Evolutionary conservation across 257 asterid genomes (phyloP).

Genomic region (Solanum chilense): DNA sequence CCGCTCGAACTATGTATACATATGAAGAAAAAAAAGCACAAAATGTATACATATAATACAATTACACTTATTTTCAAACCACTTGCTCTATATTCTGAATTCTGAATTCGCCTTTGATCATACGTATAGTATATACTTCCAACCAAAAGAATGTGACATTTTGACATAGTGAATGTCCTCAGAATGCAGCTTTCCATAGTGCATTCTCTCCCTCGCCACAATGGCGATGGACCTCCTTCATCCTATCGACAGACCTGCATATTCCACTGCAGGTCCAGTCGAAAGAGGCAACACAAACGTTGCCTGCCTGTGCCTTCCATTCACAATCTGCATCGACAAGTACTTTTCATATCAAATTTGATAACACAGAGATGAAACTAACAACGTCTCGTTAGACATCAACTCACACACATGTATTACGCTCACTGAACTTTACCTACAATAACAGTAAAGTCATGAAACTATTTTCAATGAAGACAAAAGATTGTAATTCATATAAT

Average conservation of each 20-base stretch:
- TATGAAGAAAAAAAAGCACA: background rate
- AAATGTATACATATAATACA: background rate
- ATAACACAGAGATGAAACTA: background rate
- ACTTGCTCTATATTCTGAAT: background rate
- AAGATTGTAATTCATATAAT: background rate
- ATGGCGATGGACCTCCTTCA: constrained; percentile 66
- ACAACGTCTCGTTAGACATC: background rate
- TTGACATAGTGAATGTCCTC: background rate
- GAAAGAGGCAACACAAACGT: constrained; percentile 65
- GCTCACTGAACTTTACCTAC: background rate
- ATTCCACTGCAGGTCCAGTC: constrained; percentile 94
- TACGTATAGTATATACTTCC: background rate
- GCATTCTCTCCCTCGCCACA: constrained; percentile 77
- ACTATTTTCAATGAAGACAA: background rate
- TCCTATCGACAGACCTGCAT: constrained; percentile 65
- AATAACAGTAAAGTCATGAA: background rate
- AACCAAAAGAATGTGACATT: background rate
- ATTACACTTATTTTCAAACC: background rate
- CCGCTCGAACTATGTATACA: background rate
- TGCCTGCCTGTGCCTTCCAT: constrained; percentile 95
- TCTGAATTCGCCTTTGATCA: background rate
- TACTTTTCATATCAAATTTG: background rate
- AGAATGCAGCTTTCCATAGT: constrained; percentile 60
- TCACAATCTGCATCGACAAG: constrained; percentile 48
- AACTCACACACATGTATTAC: background rate